Evolutionary conservation across 306 rosid species (phyloP).

Genomic region (Morella rubra): DNA sequence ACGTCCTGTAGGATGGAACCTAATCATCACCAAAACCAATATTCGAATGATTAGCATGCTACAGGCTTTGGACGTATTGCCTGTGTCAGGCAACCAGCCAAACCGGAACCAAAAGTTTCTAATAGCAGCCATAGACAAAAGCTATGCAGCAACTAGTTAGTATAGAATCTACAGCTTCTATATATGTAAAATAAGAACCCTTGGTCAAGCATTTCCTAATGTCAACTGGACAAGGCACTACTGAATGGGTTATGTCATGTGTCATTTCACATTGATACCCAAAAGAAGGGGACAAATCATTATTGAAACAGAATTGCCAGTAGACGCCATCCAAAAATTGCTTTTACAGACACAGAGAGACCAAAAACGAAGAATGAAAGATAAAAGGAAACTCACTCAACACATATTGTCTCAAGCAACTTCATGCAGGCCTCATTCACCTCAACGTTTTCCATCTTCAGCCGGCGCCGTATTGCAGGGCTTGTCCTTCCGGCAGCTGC

Average conservation of each 20-base stretch:
- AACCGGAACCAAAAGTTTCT: neutral
- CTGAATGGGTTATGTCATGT: slow-evolving; percentile 15
- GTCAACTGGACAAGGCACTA: slow-evolving; percentile 24
- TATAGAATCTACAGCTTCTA: neutral
- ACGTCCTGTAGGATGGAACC: neutral
- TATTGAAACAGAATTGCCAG: slow-evolving; percentile 24
- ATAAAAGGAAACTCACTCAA: slow-evolving; percentile 44
- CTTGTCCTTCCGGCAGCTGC: slow-evolving; percentile 71
- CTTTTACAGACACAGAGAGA: slow-evolving; percentile 32
- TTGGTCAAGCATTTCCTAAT: neutral
- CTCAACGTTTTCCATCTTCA: slow-evolving; percentile 88
- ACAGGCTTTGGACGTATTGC: slow-evolving; percentile 4
- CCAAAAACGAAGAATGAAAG: slow-evolving; percentile 9
- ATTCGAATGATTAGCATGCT: neutral
- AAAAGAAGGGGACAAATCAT: slow-evolving; percentile 30
- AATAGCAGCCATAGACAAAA: neutral
- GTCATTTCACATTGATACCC: slow-evolving; percentile 22
- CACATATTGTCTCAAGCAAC: slow-evolving; percentile 62
- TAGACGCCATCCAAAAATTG: slow-evolving; percentile 26
- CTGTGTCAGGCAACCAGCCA: neutral
- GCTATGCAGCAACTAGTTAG: neutral
- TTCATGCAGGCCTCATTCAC: slow-evolving; percentile 58
- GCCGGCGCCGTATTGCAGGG: slow-evolving; percentile 47
- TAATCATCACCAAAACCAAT: neutral
- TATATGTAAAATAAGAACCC: neutral